Evolutionary conservation across 2,329 filamentous ascomycete species (phyloP).

Genomic region (Aspergillus glaucus): DNA sequence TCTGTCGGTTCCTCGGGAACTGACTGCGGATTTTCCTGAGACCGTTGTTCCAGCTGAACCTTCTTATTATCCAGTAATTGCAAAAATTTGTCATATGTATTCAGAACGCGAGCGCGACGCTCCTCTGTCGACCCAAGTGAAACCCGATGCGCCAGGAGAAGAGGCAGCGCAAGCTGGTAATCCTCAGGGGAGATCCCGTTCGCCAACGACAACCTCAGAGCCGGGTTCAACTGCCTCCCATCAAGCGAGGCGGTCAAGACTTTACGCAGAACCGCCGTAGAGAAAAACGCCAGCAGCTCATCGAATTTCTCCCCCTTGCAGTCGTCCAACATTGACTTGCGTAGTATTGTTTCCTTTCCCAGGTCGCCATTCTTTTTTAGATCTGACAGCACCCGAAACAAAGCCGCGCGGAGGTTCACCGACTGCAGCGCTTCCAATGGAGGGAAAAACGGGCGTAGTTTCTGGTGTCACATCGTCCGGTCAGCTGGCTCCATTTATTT

Average conservation of each 20-base stretch:
- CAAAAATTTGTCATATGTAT: constrained; percentile 58
- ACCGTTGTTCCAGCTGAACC: constrained; percentile 41
- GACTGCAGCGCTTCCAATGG: constrained; percentile 86
- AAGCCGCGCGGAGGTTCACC: constrained; percentile 75
- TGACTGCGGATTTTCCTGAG: constrained; percentile 19
- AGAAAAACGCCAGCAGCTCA: constrained; percentile 78
- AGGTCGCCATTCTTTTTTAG: constrained; percentile 82
- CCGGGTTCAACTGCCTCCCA: constrained; percentile 43
- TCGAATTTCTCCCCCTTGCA: constrained; percentile 88
- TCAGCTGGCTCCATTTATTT: constrained; percentile 7
- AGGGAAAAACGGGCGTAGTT: constrained; percentile 84
- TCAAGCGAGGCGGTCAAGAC: constrained; percentile 42
- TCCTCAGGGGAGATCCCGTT: constrained; percentile 25
- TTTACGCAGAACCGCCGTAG: constrained; percentile 72
- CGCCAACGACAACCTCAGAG: constrained; percentile 53
- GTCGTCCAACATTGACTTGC: constrained; percentile 95
- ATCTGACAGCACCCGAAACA: constrained; percentile 74
- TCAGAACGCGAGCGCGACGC: constrained; percentile 54
- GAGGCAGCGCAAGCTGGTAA: constrained; percentile 47
- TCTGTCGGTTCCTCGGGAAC: constrained; percentile 36
- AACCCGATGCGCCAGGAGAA: constrained; percentile 67
- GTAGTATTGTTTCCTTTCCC: constrained; percentile 69
- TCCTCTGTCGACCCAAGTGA: constrained; percentile 57
- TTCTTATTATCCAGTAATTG: constrained; percentile 60
- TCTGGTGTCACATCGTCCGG: constrained; percentile 46